phyloP scores from a whole-genome alignment of 345 rosid genomes.

The Syzygium aromaticum region DNA sequence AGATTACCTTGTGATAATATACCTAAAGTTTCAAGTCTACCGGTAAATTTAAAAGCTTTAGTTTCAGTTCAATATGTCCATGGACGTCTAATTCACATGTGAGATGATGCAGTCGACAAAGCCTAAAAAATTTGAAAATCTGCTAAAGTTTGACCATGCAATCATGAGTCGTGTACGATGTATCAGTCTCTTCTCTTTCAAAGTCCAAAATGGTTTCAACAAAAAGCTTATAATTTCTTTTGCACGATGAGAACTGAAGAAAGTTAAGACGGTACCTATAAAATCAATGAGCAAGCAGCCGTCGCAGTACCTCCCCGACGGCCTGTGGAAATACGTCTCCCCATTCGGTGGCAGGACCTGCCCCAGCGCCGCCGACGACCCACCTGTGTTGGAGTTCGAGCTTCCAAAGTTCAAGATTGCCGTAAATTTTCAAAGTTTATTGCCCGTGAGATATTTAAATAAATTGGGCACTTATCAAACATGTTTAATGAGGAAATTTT shows the following conservation, averaged over 20 bases:
- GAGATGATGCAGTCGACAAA: neutral
- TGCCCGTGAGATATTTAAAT: neutral
- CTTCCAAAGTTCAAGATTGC: constrained; percentile 42
- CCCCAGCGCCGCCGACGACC: constrained; percentile 49
- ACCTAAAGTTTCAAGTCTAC: too few relatives aligned
- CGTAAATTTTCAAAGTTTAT: neutral
- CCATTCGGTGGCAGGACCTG: constrained; percentile 48
- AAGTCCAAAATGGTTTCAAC: neutral
- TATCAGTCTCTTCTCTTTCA: neutral
- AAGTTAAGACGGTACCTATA: constrained; percentile 26
- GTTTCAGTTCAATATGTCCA: neutral
- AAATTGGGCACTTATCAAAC: neutral
- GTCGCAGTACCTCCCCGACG: constrained; percentile 50
- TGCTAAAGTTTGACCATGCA: neutral
- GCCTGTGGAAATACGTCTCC: constrained; percentile 37
- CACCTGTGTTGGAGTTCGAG: constrained; percentile 43
- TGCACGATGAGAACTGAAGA: neutral
- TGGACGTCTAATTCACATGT: neutral
- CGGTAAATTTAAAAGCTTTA: neutral
- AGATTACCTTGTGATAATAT: too few relatives aligned
- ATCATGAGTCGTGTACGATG: neutral
- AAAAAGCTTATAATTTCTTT: neutral
- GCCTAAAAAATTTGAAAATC: neutral
- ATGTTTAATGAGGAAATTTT: neutral
- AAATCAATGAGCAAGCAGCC: constrained; percentile 56